Conservation (phyloP, 371 early-diverging fungal genomes). For the Mortierella sp. region DNA sequence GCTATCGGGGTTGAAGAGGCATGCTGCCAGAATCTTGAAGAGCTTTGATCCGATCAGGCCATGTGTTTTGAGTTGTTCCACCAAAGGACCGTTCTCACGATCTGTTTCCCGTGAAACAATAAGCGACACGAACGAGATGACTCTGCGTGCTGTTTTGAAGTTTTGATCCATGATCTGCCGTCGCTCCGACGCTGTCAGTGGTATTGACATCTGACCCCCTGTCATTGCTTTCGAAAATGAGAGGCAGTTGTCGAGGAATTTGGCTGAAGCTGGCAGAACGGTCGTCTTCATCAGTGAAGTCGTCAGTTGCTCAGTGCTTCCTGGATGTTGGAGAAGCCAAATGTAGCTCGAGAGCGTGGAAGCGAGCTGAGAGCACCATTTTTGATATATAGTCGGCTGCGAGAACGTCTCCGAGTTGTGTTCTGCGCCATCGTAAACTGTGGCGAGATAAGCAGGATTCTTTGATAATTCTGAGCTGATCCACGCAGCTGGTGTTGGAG, state of each 20-base stretch:
- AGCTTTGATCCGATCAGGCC: conserved; percentile 30
- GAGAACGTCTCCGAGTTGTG: conserved; percentile 15
- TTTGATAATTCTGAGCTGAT: conserved; percentile 23
- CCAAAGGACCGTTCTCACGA: conserved; percentile 10
- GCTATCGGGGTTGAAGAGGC: conserved; percentile 41
- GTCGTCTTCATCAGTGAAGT: not conserved
- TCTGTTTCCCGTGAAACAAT: conserved; percentile 12
- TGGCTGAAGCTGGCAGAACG: conserved; percentile 10
- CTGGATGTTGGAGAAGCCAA: conserved; percentile 44
- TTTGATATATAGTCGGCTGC: conserved; percentile 20
- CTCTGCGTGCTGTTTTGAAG: conserved; percentile 21
- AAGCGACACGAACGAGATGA: conserved; percentile 24
- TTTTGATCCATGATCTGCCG: conserved; percentile 36
- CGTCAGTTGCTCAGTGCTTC: conserved; percentile 23
- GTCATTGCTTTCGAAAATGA: conserved; percentile 13
- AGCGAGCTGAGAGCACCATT: conserved; percentile 51
- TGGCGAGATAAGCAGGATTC: conserved; percentile 7
- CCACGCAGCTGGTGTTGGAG: conserved; percentile 24
- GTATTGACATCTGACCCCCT: conserved; percentile 3
- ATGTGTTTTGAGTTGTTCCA: conserved; percentile 10
- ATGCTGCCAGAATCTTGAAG: conserved; percentile 26
- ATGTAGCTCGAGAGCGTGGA: conserved; percentile 46
- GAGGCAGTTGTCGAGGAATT: conserved; percentile 43
- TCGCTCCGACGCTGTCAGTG: conserved; percentile 30
- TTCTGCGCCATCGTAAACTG: conserved; percentile 11